phyloP scores from a whole-genome alignment of 208 protist genomes.

The Porcisia hertigi region DNA sequence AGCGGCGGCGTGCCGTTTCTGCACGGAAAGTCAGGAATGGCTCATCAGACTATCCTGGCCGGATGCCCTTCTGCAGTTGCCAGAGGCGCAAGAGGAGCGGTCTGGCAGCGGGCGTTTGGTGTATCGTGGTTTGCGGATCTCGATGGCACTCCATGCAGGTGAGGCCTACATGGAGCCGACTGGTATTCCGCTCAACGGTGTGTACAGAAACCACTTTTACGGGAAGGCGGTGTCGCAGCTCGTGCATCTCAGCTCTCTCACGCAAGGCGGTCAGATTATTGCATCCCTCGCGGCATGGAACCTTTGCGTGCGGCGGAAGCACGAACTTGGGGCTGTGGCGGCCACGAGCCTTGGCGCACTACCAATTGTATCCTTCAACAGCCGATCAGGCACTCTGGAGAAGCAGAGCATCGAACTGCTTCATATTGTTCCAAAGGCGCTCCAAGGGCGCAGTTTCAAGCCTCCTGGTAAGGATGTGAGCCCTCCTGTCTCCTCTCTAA shows the following conservation, averaged over 20 bases:
- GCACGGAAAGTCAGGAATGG: conserved; percentile 77
- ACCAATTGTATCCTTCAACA: conserved; percentile 76
- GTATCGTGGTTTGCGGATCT: conserved; percentile 70
- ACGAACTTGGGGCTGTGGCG: conserved; percentile 65
- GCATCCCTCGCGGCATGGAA: conserved; percentile 70
- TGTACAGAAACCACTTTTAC: conserved; percentile 83
- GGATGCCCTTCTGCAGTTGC: conserved; percentile 44
- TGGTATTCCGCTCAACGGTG: conserved; percentile 43
- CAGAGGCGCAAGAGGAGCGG: conserved; percentile 41
- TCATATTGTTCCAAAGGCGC: conserved; percentile 51
- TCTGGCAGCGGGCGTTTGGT: conserved; percentile 21
- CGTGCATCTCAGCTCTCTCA: conserved; percentile 62
- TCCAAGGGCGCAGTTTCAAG: conserved; percentile 57
- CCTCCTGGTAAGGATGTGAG: conserved; percentile 31
- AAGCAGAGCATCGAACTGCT: conserved; percentile 64
- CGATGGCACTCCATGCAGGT: conserved; percentile 81
- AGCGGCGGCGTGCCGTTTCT: conserved; percentile 79
- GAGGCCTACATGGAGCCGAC: conserved; percentile 70
- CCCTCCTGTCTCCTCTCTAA: conserved; percentile 42
- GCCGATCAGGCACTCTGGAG: conserved; percentile 64
- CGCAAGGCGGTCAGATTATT: conserved; percentile 85
- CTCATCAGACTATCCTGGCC: conserved; percentile 80
- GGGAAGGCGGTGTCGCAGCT: conserved; percentile 81
- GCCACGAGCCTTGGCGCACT: conserved; percentile 52
- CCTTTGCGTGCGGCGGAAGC: conserved; percentile 42